Base-by-base conservation (phyloP, 1,284 basidiomycete genomes). In the Calocybe gambosa region DNA sequence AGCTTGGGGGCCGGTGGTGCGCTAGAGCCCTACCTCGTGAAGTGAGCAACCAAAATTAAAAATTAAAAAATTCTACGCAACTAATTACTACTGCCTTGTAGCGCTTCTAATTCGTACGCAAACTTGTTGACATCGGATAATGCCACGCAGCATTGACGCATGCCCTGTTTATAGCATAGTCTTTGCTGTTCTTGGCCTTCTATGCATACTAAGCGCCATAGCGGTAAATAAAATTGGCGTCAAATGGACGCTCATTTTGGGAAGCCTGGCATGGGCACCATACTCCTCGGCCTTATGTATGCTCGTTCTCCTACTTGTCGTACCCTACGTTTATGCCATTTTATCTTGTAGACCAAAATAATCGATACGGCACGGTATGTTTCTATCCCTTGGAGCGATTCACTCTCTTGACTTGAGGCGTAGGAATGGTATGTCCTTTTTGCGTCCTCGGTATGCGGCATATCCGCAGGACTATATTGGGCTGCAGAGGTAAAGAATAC, bases 181-280 rank as follows among this genome's bases (percentile, higher is more conserved):
- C 9, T 56, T 58, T 36, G 52, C 50, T n/a, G 45, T 56, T 28
- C 51, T 56, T 40, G 51, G 57, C 10, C 46, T 55, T 25, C 31
- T 56, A 1, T 56, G 53, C 29, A 55, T 57, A 19, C 33, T 44
- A 13, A 53, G 55, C 37, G 46, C 52, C 20, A 48, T 56, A 12
- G 43, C 47, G n/a, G 51, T 54, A 20, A 55, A 55, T 16, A 48
- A 44, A 15, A 53, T 52, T 23, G 52, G 51, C 4, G 52, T 54
- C 15, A 58, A 51, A 19, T 48, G 50, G 38, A 55, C 55, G 1
- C 50, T 58, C 8, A 49, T 58, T 28, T 42, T 55, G 3, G 50
- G 53, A 28, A 56, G 46, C 34, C 42, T 58, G 15, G 53, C 47
- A 6, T 55, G 52, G 52, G 48, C 50, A 8, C 50, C 51, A 12